phyloP scores from a whole-genome alignment of 768 basidiomycete species.

The Sistotremastrum suecicum region DNA sequence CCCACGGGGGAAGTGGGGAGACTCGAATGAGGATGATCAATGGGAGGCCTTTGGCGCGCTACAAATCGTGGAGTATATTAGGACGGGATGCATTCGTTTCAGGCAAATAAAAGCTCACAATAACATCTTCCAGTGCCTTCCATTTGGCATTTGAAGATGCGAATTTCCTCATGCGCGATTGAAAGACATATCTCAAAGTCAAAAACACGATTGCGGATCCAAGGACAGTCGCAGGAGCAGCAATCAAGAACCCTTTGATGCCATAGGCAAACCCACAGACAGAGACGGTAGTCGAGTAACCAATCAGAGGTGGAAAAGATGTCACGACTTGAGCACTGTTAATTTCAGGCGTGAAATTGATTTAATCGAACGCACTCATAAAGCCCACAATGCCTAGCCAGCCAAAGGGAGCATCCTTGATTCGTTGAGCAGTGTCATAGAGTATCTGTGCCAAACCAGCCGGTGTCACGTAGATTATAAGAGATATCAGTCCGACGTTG shows the following conservation, averaged over 20 bases:
- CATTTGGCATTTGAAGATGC: slow-evolving; percentile 52
- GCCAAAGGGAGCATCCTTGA: slow-evolving; percentile 46
- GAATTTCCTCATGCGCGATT: slow-evolving; percentile 41
- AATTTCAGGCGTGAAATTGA: too few species aligned
- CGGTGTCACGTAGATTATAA: slow-evolving; percentile 43
- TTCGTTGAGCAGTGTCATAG: slow-evolving; percentile 51
- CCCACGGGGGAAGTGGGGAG: slow-evolving; percentile 79
- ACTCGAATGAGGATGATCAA: slow-evolving; percentile 69
- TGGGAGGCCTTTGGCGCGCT: slow-evolving; percentile 67
- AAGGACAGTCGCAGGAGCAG: slow-evolving; percentile 40
- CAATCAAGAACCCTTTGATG: slow-evolving; percentile 58
- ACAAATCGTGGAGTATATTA: slow-evolving; percentile 3
- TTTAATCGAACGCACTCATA: slow-evolving; percentile 41
- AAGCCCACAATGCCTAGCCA: slow-evolving; percentile 39
- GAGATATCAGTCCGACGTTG: slow-evolving; percentile 26
- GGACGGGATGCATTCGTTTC: background rate
- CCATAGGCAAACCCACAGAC: slow-evolving; percentile 79
- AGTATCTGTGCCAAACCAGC: slow-evolving; percentile 51
- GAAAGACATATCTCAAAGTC: slow-evolving; percentile 44
- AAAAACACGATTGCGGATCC: slow-evolving; percentile 54
- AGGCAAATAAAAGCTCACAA: slow-evolving; percentile 30
- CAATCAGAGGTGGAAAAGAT: slow-evolving; percentile 49
- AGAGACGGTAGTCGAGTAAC: slow-evolving; percentile 51
- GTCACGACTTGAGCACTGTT: slow-evolving; percentile 35
- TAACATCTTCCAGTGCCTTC: slow-evolving; percentile 62